Percentiles rank a stretch among this genome's conserved stretches.
Evolutionary conservation across 176 grass and related monocot species (phyloP).

Genomic region (Raddia distichophylla): DNA sequence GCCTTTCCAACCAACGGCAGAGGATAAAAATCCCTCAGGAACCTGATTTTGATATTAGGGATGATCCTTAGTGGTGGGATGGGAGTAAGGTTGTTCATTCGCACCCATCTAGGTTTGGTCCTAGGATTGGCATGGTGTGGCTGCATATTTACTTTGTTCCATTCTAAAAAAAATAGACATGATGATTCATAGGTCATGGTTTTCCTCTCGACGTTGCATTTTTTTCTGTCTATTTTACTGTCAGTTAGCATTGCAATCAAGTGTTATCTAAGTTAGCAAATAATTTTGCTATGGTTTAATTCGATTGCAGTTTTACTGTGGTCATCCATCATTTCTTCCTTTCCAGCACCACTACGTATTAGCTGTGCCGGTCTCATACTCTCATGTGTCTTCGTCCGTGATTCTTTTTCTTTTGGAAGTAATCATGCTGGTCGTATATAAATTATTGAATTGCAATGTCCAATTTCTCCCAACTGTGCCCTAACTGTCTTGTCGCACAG

Average conservation of each 20-base stretch:
- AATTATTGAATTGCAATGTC: slow-evolving; percentile 25
- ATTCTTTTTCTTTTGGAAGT: background rate
- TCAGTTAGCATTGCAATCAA: background rate
- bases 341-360: background rate
- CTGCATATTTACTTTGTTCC: too few relatives aligned
- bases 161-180: too few relatives aligned
- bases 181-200: background rate
- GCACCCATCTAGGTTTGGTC: too few relatives aligned
- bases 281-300: slow-evolving; percentile 2
- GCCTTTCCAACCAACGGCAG: too few relatives aligned
- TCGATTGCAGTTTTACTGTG: background rate
- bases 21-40: too few relatives aligned
- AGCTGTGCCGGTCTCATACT: slow-evolving; percentile 2
- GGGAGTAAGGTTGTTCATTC: too few relatives aligned
- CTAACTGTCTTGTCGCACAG: slow-evolving; percentile 29
- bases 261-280: background rate
- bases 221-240: background rate
- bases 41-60: too few relatives aligned
- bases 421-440: slow-evolving; percentile 4
- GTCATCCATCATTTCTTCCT: slow-evolving; percentile 12
- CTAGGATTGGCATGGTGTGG: too few relatives aligned
- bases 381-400: background rate
- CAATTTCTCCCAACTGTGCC: background rate
- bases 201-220: background rate
- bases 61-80: too few relatives aligned